These are phyloP conservation scores for Cercospora berteroae DNA, from an alignment of 2,329 filamentous ascomycete species.

Conservation along the genomic window DNA sequence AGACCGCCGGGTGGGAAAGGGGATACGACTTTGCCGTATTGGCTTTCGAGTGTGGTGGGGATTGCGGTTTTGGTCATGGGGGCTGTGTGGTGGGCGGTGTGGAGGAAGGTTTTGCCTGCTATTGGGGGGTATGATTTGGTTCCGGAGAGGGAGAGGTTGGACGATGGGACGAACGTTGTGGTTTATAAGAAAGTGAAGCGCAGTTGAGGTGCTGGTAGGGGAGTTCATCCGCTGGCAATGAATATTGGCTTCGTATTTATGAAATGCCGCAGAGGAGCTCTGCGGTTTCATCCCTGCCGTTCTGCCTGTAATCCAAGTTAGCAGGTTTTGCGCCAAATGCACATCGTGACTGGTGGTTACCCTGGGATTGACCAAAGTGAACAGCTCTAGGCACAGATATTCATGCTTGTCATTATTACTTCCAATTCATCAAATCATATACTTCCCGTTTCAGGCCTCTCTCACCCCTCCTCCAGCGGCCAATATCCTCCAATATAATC, in stretches of 20 bases:
- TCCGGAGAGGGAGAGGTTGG: constrained; percentile 5
- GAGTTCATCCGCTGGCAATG: neutral
- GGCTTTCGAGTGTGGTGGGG: constrained; percentile 46
- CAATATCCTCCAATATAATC: constrained; percentile 32
- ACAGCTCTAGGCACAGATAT: neutral
- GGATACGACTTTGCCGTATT: constrained; percentile 45
- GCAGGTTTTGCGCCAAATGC: neutral
- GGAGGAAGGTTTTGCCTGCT: constrained; percentile 12
- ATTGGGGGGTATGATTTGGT: constrained; percentile 1
- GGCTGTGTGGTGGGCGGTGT: constrained; percentile 10
- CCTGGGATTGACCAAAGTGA: neutral
- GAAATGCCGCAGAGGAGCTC: neutral
- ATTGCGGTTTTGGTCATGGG: constrained; percentile 36
- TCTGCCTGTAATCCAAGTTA: neutral
- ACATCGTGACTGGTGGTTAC: neutral
- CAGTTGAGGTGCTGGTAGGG: neutral
- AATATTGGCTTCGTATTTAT: too few relatives aligned
- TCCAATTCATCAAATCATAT: neutral
- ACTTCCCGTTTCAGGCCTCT: neutral
- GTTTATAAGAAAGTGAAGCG: constrained; percentile 10
- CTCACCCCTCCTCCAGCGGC: constrained; percentile 24
- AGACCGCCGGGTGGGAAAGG: constrained; percentile 43
- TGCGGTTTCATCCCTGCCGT: neutral
- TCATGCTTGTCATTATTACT: neutral
- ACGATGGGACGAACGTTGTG: constrained; percentile 5